Evolutionary conservation across 257 asterid genomes (phyloP).

Genomic region (Penstemon eatonii): DNA sequence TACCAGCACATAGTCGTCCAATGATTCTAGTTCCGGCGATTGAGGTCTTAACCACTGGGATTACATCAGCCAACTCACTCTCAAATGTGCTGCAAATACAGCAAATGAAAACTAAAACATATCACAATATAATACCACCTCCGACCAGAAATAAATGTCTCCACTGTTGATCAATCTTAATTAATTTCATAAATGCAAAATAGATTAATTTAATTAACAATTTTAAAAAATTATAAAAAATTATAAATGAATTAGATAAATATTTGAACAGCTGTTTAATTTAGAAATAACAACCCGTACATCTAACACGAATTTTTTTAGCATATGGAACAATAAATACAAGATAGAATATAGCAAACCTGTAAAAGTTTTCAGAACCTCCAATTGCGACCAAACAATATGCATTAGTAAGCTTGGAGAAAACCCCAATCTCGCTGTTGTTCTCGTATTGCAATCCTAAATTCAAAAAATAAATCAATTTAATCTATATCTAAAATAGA

Average conservation of each 20-base stretch:
- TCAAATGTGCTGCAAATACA: slow-evolving; percentile 65
- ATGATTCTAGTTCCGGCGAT: slow-evolving; percentile 83
- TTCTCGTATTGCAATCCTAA: slow-evolving; percentile 91
- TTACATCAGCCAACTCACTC: slow-evolving; percentile 70
- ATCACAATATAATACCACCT: too few relatives aligned
- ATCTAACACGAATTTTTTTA: too few relatives aligned
- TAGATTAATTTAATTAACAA: too few relatives aligned
- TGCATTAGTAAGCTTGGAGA: slow-evolving; percentile 91
- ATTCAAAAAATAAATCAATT: not conserved
- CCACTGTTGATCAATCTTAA: too few relatives aligned
- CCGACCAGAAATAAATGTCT: too few relatives aligned
- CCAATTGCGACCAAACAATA: slow-evolving; percentile 93
- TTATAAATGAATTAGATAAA: too few relatives aligned
- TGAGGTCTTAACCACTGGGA: slow-evolving; percentile 90
- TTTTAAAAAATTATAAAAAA: too few relatives aligned
- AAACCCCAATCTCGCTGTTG: slow-evolving; percentile 85
- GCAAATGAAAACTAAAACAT: not conserved
- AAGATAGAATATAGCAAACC: slow-evolving; percentile 31
- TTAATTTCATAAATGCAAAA: too few relatives aligned
- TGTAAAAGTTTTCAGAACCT: slow-evolving; percentile 94
- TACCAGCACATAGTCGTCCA: slow-evolving; percentile 93
- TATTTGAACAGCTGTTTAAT: too few relatives aligned
- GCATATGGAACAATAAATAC: too few relatives aligned
- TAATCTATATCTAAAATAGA: not conserved
- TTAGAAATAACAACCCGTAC: too few relatives aligned